Evolutionary conservation across 2,329 filamentous ascomycete species (phyloP).

Genomic region (Hypoxylon rubiginosum): DNA sequence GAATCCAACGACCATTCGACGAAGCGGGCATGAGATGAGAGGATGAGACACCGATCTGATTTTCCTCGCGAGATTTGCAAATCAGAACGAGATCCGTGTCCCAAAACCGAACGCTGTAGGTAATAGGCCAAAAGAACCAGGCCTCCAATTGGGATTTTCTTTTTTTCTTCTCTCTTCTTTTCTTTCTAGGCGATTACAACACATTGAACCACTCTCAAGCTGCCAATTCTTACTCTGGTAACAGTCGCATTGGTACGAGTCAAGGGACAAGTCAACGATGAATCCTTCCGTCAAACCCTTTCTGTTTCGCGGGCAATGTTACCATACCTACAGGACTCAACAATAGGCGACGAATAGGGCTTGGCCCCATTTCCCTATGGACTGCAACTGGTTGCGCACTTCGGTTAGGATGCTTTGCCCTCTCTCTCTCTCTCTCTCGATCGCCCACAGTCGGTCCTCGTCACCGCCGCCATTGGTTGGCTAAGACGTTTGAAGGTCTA

Average conservation of each 20-base stretch:
- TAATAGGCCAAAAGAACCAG: slow-evolving; percentile 12
- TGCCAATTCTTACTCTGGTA: slow-evolving; percentile 8
- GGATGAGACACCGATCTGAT: slow-evolving; percentile 27
- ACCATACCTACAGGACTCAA: slow-evolving; percentile 41
- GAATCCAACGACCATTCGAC: slow-evolving; percentile 19
- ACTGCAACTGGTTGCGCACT: slow-evolving; percentile 36
- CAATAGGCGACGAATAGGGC: slow-evolving; percentile 37
- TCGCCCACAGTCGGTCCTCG: slow-evolving; percentile 29
- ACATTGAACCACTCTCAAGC: background rate
- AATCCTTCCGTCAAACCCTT: slow-evolving; percentile 38
- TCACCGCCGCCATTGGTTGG: slow-evolving; percentile 30
- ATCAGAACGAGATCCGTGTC: slow-evolving; percentile 17
- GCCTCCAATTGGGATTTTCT: slow-evolving; percentile 1
- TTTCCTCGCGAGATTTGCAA: slow-evolving; percentile 17
- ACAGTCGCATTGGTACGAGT: slow-evolving; percentile 28
- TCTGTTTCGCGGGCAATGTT: slow-evolving; percentile 34
- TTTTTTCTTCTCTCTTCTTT: background rate
- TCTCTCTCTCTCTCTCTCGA: slow-evolving; percentile 35
- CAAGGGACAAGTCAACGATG: slow-evolving; percentile 34
- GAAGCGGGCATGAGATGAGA: slow-evolving; percentile 2
- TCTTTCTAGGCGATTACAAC: slow-evolving; percentile 14
- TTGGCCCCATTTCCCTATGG: slow-evolving; percentile 30
- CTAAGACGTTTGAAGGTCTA: slow-evolving; percentile 26
- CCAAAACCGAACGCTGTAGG: slow-evolving; percentile 7
- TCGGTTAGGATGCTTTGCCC: slow-evolving; percentile 37